These are phyloP conservation scores for Fusarium pseudonygamai DNA, from an alignment of 2,329 filamentous ascomycete genomes.

Conservation along the genomic window DNA sequence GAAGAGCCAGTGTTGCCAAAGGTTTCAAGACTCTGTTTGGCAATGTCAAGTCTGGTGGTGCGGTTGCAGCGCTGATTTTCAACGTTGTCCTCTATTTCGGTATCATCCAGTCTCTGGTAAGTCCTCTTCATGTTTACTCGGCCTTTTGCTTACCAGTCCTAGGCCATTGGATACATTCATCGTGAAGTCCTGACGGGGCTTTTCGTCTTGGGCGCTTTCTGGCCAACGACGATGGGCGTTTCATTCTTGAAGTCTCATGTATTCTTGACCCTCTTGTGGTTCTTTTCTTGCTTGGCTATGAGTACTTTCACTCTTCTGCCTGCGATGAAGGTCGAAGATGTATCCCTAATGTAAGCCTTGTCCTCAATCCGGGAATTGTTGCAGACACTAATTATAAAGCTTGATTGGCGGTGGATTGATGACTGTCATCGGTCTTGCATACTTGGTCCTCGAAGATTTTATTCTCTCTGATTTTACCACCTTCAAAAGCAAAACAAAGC, in stretches of 20 bases:
- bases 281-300: slow-evolving; percentile 80
- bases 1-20: slow-evolving; percentile 72
- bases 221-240: slow-evolving; percentile 79
- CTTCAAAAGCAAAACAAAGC: slow-evolving; percentile 44
- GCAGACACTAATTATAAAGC: slow-evolving; percentile 53
- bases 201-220: slow-evolving; percentile 79
- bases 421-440: slow-evolving; percentile 77
- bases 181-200: slow-evolving; percentile 86
- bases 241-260: slow-evolving; percentile 75
- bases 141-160: slow-evolving; percentile 7
- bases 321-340: slow-evolving; percentile 83
- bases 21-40: slow-evolving; percentile 76
- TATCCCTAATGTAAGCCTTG: slow-evolving; percentile 73
- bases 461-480: slow-evolving; percentile 57
- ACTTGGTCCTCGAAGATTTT: slow-evolving; percentile 80
- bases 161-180: slow-evolving; percentile 93
- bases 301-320: slow-evolving; percentile 90
- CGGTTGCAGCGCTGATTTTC: slow-evolving; percentile 67
- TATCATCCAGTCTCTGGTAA: slow-evolving; percentile 80
- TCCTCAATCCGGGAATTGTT: too few species aligned
- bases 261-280: slow-evolving; percentile 75
- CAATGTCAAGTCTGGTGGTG: slow-evolving; percentile 69
- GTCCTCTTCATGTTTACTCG: slow-evolving; percentile 38
- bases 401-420: slow-evolving; percentile 81
- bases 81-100: slow-evolving; percentile 75